Evolutionary conservation across 495 filamentous ascomycete genomes (phyloP), one percentile per base, ranked within the genome.

Genomic region (Letharia lupina): DNA sequence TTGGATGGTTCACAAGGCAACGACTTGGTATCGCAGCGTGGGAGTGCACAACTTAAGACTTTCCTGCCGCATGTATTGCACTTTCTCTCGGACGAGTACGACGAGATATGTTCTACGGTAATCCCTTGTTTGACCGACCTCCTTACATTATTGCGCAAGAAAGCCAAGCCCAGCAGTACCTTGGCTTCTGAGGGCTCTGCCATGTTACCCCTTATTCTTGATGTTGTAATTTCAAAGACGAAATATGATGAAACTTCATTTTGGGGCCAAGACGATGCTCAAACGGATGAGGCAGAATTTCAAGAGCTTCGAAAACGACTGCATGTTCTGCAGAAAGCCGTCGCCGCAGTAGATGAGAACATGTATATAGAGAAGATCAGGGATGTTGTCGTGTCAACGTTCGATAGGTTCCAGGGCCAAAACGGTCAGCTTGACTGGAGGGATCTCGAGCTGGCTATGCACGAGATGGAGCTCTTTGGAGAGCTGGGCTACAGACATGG

Each of bases 221-320:
- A 91, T 72, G 93, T 93, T 16, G 93, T 97, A 64, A 87, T 98
- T 63, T 77, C 83, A 31, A 99, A 98, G 81, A 96, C 96, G 90
- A 87, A 93, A 70, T 97, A 94, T 72, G 95, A 98, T 70, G 92
- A 96, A 72, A 96, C 94, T 15, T 87, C 90, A 0, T 88, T 84
- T 37, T 99, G 94, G 95, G 93, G 92, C 33, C 87, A 91, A 56
- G 94, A 97, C 72, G 93, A 96, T 66, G 91, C 94, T 64, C 87
- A 92, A 75, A 96, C 91, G 2, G 94, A 99, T 73, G 95, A 98
- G 73, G 95, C 94, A n/a, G 94, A 99, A 73, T 98, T 98, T 72
- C 89, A 95, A 70, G 93, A 97, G 62, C 84, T 98, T 50, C 84
- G 95, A 61, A 96, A 95, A 73, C 81, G 87, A 66, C 79, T 99